A percentile compares a stretch with the other conserved stretches of the same genome.
phyloP scores from a whole-genome alignment of 768 basidiomycete genomes.

The Cystobasidium onofrii region DNA sequence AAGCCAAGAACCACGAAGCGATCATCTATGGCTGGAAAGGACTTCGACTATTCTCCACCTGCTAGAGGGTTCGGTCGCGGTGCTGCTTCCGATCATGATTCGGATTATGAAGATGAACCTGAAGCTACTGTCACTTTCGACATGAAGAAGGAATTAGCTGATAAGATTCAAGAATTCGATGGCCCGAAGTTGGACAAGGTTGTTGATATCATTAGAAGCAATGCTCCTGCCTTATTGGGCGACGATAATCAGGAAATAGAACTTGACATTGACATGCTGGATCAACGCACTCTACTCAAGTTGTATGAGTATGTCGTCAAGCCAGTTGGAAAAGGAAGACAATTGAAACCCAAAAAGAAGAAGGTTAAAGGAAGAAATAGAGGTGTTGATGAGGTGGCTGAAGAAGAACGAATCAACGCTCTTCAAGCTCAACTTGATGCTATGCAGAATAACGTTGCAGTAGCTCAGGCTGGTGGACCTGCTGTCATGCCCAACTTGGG shows the following conservation, averaged over 20 bases:
- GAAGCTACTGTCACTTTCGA: slow-evolving; percentile 62
- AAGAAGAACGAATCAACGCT: slow-evolving; percentile 86
- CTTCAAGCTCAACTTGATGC: slow-evolving; percentile 79
- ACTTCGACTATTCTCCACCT: slow-evolving; percentile 20
- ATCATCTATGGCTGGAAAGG: slow-evolving; percentile 9
- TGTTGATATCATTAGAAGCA: slow-evolving; percentile 89
- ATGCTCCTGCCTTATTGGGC: slow-evolving; percentile 83
- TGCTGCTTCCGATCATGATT: slow-evolving; percentile 31
- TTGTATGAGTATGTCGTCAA: slow-evolving; percentile 85
- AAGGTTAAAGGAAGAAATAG: slow-evolving; percentile 69
- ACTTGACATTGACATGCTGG: slow-evolving; percentile 88
- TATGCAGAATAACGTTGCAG: slow-evolving; percentile 55
- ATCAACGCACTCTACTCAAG: slow-evolving; percentile 75
- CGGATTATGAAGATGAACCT: slow-evolving; percentile 36
- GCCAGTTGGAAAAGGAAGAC: slow-evolving; percentile 45
- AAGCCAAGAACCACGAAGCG: slow-evolving; percentile 29
- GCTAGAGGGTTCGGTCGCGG: slow-evolving; percentile 26
- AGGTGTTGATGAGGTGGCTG: slow-evolving; percentile 79
- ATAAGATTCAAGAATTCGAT: slow-evolving; percentile 80
- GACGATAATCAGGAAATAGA: slow-evolving; percentile 76
- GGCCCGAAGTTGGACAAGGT: slow-evolving; percentile 76
- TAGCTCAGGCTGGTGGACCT: slow-evolving; percentile 16
- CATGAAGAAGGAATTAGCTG: slow-evolving; percentile 96
- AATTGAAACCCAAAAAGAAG: slow-evolving; percentile 37
- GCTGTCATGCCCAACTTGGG: background rate